Base-by-base conservation (phyloP, 1,139 yeast genomes). In the Taiozyma sp. region DNA sequence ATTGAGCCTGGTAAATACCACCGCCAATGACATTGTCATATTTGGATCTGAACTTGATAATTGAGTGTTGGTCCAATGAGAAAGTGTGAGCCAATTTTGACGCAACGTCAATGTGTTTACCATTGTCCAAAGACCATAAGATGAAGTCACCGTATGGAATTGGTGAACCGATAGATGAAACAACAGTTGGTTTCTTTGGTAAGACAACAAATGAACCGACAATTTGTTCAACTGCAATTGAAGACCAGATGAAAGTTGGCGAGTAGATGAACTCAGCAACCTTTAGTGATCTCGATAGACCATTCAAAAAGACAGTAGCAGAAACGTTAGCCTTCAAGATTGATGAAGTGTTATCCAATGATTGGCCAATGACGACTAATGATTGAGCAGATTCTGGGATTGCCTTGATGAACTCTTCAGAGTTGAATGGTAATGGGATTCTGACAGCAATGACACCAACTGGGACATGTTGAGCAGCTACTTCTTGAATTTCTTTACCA, bases 1-100 rank as follows among this genome's bases (percentile, higher is more conserved):
- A 68, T 64, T 87, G 91, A n/a, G 91, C 77, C 67, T 86, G 89
- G 67, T 85, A 82, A n/a, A 81, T 67, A 56, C 97, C 97, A 41
- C 93, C 95, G 45, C 77, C 77, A 26, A 79, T 70, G 29, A 76
- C 68, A 64, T 88, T 89, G 66, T 91, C 96, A 61, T 73, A 89
- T 61, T 79, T 80, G 50, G 84, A 78, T 66, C 87, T 76, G 64
- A 80, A 76, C 52, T 76, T 70, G 55, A 88, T 76, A 34, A 70
- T 65, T 54, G 79, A 74, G 50, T 74, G 65, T 53, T 80, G 79
- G 61, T 83, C 89, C 62, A 87, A 74, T 3, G 95, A 83, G 57
- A 88, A 75, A 22, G 90, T 75, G 55, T 83, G 85, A 0, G 93
- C 86, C 53, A 91, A 70, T 59, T 81, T 81, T 46, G 83, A 76